Evolutionary conservation across 2,329 filamentous ascomycete genomes (phyloP).

Genomic region (Diaporthe aspalathi): DNA sequence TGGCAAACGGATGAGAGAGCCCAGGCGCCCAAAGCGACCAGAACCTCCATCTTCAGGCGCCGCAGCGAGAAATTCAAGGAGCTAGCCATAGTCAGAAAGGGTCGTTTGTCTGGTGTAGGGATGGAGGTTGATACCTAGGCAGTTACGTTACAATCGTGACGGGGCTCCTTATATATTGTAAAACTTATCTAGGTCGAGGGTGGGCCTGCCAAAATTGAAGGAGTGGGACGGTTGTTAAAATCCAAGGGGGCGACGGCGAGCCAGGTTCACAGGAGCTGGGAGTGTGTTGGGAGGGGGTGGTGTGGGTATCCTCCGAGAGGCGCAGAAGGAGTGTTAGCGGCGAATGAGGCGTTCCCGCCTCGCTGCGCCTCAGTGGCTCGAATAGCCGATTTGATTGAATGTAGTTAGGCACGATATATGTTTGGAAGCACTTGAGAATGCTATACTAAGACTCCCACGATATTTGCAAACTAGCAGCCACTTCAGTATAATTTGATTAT

Average conservation of each 20-base stretch:
- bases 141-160: background rate
- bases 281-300: background rate
- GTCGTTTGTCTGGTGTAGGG: background rate
- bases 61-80: background rate
- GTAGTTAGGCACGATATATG: too few species aligned
- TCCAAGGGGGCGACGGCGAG: background rate
- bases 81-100: background rate
- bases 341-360: too few species aligned
- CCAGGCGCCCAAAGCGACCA: constrained; percentile 18
- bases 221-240: background rate
- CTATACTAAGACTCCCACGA: too few species aligned
- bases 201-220: background rate
- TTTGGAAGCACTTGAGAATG: too few species aligned
- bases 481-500: too few species aligned
- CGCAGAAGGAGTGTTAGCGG: background rate
- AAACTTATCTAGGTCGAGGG: background rate
- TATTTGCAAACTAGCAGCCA: too few species aligned
- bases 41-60: constrained; percentile 14
- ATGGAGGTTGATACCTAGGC: background rate
- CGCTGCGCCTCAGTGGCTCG: too few species aligned
- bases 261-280: background rate
- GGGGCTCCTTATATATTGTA: background rate
- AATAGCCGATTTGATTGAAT: too few species aligned
- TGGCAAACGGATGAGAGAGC: constrained; percentile 2
- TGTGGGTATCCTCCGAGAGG: constrained; percentile 1